These are phyloP conservation scores for Nicotiana obtusifolia DNA, from an alignment of 257 asterid genomes.

Conservation along the genomic window DNA sequence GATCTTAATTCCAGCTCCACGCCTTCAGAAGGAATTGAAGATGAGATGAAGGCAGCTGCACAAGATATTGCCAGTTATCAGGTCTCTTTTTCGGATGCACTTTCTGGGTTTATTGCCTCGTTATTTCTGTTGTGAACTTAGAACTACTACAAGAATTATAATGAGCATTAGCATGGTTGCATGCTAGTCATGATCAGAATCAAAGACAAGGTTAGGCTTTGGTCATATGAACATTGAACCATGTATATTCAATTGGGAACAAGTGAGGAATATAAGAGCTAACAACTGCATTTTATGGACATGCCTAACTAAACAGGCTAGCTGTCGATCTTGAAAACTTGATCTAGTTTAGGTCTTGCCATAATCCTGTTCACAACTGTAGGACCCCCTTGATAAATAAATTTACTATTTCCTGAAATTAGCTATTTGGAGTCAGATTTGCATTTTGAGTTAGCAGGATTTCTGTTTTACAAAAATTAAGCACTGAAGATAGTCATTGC, in stretches of 20 bases:
- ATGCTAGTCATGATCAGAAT: neutral
- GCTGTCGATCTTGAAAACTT: neutral
- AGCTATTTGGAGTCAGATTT: neutral
- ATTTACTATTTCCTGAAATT: neutral
- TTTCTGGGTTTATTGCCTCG: neutral
- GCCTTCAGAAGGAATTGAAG: constrained; percentile 35
- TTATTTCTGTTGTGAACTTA: neutral
- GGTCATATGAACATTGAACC: neutral
- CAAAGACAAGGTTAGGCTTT: neutral
- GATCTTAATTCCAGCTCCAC: constrained; percentile 32
- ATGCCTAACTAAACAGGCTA: neutral
- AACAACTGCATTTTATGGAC: neutral
- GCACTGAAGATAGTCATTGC: neutral
- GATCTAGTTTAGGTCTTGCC: neutral
- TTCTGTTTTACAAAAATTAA: neutral
- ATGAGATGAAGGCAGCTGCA: constrained; percentile 45
- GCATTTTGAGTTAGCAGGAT: neutral
- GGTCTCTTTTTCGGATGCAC: constrained; percentile 34
- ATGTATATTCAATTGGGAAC: neutral
- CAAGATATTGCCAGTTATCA: constrained; percentile 87
- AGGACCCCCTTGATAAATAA: neutral
- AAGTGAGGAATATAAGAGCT: neutral
- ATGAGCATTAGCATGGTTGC: neutral
- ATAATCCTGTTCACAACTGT: neutral
- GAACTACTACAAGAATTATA: neutral